These are phyloP conservation scores for Populus euphratica DNA, from an alignment of 345 rosid species.

Conservation along the genomic window DNA sequence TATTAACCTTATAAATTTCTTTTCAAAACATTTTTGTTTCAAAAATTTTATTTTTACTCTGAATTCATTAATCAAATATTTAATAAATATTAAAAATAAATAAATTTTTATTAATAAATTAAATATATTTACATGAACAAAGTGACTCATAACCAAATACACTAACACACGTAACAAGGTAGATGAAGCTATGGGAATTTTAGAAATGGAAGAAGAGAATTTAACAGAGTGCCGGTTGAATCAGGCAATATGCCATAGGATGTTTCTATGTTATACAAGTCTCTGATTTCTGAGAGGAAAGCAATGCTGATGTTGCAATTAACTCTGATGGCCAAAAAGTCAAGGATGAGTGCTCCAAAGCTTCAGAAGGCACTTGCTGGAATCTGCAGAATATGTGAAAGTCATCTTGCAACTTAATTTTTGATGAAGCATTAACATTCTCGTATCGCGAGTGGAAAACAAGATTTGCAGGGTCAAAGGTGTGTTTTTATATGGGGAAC, in stretches of 20 bases:
- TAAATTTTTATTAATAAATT: too few species aligned
- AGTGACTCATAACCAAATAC: too few species aligned
- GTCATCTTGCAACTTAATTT: slow-evolving; percentile 43
- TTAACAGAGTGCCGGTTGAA: slow-evolving; percentile 28
- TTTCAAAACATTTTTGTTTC: fast-evolving
- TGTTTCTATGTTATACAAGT: slow-evolving; percentile 26
- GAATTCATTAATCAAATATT: too few species aligned
- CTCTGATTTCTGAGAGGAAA: slow-evolving; percentile 41
- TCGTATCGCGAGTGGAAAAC: slow-evolving; percentile 41
- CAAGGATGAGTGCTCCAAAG: slow-evolving; percentile 49
- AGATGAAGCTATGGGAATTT: slow-evolving; percentile 43
- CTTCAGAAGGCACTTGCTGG: slow-evolving; percentile 50
- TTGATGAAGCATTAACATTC: slow-evolving; percentile 49
- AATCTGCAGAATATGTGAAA: slow-evolving; percentile 44
- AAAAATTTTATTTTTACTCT: too few species aligned
- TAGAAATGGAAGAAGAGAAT: slow-evolving; percentile 42
- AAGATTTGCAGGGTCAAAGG: slow-evolving; percentile 30
- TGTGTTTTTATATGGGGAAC: slow-evolving; percentile 30
- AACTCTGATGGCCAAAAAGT: slow-evolving; percentile 42
- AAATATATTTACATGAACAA: too few species aligned
- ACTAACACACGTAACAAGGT: slow-evolving; percentile 32
- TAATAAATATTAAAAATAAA: too few species aligned
- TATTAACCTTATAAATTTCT: too few species aligned
- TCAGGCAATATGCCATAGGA: slow-evolving; percentile 9
- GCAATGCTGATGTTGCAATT: slow-evolving; percentile 35